phyloP scores from a whole-genome alignment of 805 yeast species.

The Saccharomycopsis vini region DNA sequence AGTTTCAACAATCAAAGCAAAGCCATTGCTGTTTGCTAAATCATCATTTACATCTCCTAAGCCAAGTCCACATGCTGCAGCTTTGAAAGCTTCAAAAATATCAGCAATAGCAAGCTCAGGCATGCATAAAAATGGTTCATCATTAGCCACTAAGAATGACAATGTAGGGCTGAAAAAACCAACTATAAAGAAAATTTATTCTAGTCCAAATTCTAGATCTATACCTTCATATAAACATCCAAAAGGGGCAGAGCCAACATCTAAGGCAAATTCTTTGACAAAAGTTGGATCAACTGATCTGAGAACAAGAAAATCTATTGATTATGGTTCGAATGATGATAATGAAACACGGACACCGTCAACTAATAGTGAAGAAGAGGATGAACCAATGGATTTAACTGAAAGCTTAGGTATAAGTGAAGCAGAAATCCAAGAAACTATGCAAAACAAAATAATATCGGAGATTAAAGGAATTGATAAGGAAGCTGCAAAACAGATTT shows the following conservation, averaged over 20 bases:
- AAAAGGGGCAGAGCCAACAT: background rate
- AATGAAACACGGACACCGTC: conserved; percentile 8
- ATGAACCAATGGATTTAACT: background rate
- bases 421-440: conserved; percentile 24
- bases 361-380: background rate
- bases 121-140: background rate
- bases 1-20: background rate
- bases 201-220: conserved; percentile 1
- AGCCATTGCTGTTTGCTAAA: background rate
- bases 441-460: conserved; percentile 24
- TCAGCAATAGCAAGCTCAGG: background rate
- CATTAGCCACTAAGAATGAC: background rate
- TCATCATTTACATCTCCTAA: background rate
- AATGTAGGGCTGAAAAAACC: background rate
- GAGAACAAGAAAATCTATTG: background rate
- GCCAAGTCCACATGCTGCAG: background rate
- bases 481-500: conserved; percentile 69
- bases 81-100: conserved; percentile 14
- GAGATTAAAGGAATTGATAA: conserved; percentile 61
- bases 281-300: background rate
- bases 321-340: conserved; percentile 10
- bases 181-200: background rate
- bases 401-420: conserved; percentile 23
- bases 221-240: background rate
- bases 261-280: background rate